Percentiles rank a stretch among this genome's conserved stretches.
phyloP scores from a whole-genome alignment of 2,329 filamentous ascomycete species.

The Neonectria coccinea region DNA sequence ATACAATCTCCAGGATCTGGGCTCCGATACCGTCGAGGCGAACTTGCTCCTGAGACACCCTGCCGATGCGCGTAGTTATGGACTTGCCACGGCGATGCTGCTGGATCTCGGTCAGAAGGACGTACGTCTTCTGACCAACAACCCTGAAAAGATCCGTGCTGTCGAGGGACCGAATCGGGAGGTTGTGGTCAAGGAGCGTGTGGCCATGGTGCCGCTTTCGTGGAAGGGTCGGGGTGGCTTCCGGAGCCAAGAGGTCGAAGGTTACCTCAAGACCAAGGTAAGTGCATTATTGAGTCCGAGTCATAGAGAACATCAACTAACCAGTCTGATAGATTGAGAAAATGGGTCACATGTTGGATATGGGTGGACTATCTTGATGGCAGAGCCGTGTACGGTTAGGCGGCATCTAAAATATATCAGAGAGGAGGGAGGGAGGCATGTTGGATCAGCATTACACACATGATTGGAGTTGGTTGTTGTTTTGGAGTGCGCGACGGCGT shows the following conservation, averaged over 20 bases:
- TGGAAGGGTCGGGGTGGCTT: slow-evolving; percentile 91
- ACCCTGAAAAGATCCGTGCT: slow-evolving; percentile 95
- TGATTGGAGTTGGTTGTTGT: slow-evolving; percentile 39
- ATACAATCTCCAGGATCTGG: slow-evolving; percentile 96
- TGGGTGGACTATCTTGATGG: slow-evolving; percentile 51
- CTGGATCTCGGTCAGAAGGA: slow-evolving; percentile 84
- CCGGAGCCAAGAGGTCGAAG: slow-evolving; percentile 88
- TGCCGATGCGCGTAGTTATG: slow-evolving; percentile 94
- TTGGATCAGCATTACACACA: slow-evolving; percentile 32
- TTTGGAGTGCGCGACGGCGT: slow-evolving; percentile 40
- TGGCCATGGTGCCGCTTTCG: slow-evolving; percentile 94
- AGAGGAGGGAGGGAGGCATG: neutral
- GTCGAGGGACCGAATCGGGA: slow-evolving; percentile 93
- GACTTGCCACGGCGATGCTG: slow-evolving; percentile 95
- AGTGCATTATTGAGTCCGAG: slow-evolving; percentile 18
- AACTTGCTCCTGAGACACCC: slow-evolving; percentile 92
- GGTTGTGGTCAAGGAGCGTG: slow-evolving; percentile 86
- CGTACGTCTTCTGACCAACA: slow-evolving; percentile 90
- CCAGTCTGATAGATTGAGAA: slow-evolving; percentile 75
- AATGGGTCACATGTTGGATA: slow-evolving; percentile 84
- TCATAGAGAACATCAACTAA: slow-evolving; percentile 32
- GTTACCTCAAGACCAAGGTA: slow-evolving; percentile 96
- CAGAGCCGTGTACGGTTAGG: neutral
- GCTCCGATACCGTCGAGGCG: slow-evolving; percentile 97
- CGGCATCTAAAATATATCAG: neutral